Conservation (phyloP, 1,139 yeast species). For the Yamadazyma mexicana region DNA sequence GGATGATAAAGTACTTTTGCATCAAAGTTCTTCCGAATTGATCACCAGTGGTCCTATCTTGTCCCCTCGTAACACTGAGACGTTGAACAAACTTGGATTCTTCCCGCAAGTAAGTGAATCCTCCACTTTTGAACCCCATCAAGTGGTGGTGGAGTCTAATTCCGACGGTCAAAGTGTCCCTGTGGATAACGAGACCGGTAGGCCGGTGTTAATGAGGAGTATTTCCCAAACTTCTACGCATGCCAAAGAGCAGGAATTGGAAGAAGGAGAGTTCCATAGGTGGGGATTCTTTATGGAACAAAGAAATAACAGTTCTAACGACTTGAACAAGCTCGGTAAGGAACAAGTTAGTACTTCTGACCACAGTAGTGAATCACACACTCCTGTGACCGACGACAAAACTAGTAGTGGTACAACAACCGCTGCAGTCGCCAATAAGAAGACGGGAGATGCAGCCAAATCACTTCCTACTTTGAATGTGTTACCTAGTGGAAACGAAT, state of each 20-base stretch:
- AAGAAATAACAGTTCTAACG: constrained; percentile 27
- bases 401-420: constrained; percentile 1
- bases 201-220: constrained; percentile 65
- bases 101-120: constrained; percentile 25
- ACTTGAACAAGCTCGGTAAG: constrained; percentile 5
- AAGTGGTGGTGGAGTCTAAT: constrained; percentile 61
- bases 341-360: constrained; percentile 5
- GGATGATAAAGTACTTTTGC: constrained; percentile 31
- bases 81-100: constrained; percentile 23
- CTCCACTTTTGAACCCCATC: constrained; percentile 56
- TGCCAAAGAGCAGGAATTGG: constrained; percentile 78
- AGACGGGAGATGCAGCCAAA: constrained; percentile 14
- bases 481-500: constrained; percentile 73
- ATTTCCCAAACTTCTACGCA: constrained; percentile 65
- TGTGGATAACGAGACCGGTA: constrained; percentile 68
- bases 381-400: not conserved
- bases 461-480: constrained; percentile 37
- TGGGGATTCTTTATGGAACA: constrained; percentile 77
- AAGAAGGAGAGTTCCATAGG: constrained; percentile 89
- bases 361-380: not conserved
- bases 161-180: constrained; percentile 57
- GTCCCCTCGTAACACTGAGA: constrained; percentile 38
- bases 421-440: too few species aligned
- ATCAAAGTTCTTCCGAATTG: constrained; percentile 51
- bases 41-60: constrained; percentile 57